phyloP scores from a whole-genome alignment of 2,329 filamentous ascomycete genomes.

The Aspergillus quadricinctus region DNA sequence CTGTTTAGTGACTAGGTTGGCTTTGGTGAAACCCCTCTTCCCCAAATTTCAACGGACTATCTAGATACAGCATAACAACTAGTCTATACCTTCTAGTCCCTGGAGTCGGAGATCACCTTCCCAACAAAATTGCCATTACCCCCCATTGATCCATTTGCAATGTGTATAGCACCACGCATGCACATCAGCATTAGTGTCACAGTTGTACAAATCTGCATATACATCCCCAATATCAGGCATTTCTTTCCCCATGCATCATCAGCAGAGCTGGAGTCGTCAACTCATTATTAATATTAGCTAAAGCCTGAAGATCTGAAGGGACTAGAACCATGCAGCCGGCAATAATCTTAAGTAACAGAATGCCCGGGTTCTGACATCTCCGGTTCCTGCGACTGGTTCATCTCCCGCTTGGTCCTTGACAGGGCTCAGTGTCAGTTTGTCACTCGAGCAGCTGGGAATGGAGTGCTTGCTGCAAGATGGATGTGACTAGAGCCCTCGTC shows the following conservation, averaged over 20 bases:
- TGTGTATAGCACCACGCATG: neutral
- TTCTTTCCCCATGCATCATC: neutral
- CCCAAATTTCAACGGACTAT: neutral
- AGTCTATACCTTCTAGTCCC: neutral
- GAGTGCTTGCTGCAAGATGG: neutral
- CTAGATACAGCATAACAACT: neutral
- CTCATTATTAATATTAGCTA: neutral
- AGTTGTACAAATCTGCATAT: neutral
- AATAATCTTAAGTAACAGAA: neutral
- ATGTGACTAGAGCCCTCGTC: neutral
- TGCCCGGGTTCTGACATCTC: neutral
- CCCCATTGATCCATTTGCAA: neutral
- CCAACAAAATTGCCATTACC: neutral
- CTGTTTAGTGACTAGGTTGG: neutral
- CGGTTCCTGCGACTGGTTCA: neutral
- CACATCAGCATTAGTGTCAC: neutral
- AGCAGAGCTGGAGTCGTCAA: neutral
- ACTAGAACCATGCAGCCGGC: neutral
- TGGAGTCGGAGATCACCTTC: neutral
- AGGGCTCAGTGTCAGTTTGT: neutral
- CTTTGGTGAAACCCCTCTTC: neutral
- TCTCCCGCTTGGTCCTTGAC: neutral
- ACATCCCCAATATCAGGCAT: neutral
- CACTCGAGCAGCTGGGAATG: neutral
- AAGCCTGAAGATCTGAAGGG: neutral